These are phyloP conservation scores for Ceratobasidium sp. DNA, from an alignment of 1,284 basidiomycete species.

Conservation along the genomic window DNA sequence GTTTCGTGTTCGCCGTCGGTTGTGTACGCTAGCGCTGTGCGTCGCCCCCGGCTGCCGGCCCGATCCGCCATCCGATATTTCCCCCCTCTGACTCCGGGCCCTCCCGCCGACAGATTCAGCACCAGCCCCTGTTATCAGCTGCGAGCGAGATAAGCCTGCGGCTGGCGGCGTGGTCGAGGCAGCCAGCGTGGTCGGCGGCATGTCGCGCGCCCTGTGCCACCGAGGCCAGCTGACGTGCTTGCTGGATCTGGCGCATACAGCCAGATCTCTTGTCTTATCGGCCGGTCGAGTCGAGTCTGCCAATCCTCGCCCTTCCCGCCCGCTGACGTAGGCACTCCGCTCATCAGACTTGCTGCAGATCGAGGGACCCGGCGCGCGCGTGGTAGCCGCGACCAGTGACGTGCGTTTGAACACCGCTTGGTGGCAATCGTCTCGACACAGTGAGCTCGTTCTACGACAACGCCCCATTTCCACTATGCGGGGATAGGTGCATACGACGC, in stretches of 20 bases:
- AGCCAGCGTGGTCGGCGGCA: neutral
- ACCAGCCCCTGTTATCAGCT: constrained; percentile 22
- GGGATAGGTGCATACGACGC: constrained; percentile 16
- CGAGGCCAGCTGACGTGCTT: neutral
- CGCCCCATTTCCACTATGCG: constrained; percentile 1
- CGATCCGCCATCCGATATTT: constrained; percentile 29
- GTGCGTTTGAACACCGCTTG: neutral
- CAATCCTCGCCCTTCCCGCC: constrained; percentile 9
- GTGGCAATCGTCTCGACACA: neutral
- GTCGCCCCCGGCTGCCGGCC: constrained; percentile 16
- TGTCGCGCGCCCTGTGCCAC: constrained; percentile 3
- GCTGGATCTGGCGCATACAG: neutral
- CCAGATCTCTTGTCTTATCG: constrained; percentile 9
- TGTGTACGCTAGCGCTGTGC: constrained; percentile 7
- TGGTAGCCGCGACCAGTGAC: neutral
- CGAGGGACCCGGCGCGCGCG: constrained; percentile 19
- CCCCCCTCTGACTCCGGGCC: constrained; percentile 30
- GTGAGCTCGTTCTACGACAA: neutral
- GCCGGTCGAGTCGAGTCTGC: neutral
- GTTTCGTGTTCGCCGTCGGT: constrained; percentile 35
- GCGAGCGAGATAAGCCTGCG: constrained; percentile 24
- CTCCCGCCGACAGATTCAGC: constrained; percentile 17
- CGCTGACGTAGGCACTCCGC: constrained; percentile 36
- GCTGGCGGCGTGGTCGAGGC: constrained; percentile 23
- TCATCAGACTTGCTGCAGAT: constrained; percentile 25